Base-by-base conservation (phyloP, 768 basidiomycete species). In the Kwoniella dejecticola region DNA sequence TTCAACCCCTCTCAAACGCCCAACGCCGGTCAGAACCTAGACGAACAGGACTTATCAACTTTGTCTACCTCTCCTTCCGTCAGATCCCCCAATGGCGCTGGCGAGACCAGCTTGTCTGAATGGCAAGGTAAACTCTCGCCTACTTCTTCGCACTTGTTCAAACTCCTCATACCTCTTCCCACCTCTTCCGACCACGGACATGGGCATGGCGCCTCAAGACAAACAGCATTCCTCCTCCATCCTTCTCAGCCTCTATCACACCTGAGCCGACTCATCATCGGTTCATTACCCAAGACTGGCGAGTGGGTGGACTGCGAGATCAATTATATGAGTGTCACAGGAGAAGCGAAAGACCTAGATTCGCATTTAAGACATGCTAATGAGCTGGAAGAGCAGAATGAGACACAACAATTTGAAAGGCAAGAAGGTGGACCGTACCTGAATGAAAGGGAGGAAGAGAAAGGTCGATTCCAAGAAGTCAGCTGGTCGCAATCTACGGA, bases 241-340 rank as follows among this genome's bases (percentile, higher is more conserved):
- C 87, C 87, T 4, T 84, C 85, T 0, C 87, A 88, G 66, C 87
- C 87, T 0, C 82, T 88, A 5, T 86, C 85, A 1, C 87, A 89
- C 69, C 81, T 86, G 47, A 81, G 83, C 49, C 79, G 83, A 12
- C 83, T 88, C 40, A 86, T 88, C 24, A 75, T 81, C 3, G 81
- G 83, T 6, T 75, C 72, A 30, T 54, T 80, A 42, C 78, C 80
- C 1, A 55, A 63, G 0, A 24, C 31, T 3, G 59, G 71, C 23
- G 57, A 36, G 15, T 36, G 33, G 33, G 15, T 72, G 12, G 61
- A 72, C 12, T 66, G 60, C 3, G 71, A 77, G 19, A 73, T 79
- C 33, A 67, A 70, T 24, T 79, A 71, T 61, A 64, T 72, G n/a
- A 76, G 76, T 1, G 58, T 77, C 8, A 75, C 73, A n/a, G 75